Evolutionary conservation across 140 eudicot species (phyloP), one percentile per base, ranked within the genome.

Genomic region (Erigeron philadelphicus): DNA sequence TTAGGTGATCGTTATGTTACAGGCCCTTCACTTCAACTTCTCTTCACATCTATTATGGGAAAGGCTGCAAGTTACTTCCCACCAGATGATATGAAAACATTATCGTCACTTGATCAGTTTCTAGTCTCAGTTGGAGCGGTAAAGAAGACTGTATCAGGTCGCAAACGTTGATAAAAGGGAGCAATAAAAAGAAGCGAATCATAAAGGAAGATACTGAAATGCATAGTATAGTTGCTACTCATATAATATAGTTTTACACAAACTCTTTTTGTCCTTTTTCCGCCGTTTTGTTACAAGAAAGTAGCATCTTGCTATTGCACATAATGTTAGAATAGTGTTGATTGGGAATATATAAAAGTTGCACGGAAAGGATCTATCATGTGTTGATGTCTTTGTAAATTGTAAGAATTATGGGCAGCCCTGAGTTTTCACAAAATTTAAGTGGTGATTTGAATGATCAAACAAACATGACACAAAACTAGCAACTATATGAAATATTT

Each of bases 31-130:
- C 70, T 94, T 50, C 86, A 90, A 59, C 88, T 89, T 71, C 80
- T 94, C 11, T 83, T 94, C 72, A 40, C 95, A 43, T 94, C 97
- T 9, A 75, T 94, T 6, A 72, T 94, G 95, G 99, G 99, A 57
- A 94, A 83, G 67, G 91, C 99, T 44, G 90, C 92, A 23, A 89
- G 95, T 77, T 94, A 89, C 78, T 89, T 94, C 75, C 97, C 99
- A 67, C 99, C 99, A 0, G 99, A 94, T 73, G 99, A 89, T 77
- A 94, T 94, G 99, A 89, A 84, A 85, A 94, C 99, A 31, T 76
- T 94, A 55, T 94, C 99, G 31, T 94, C 99, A 65, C 95, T 94
- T 21, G 99, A 94, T 68, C 82, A 89, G 80, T 94, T 94, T 80
- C 73, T 94, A 71, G 99, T 94, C 63, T 94, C 97, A 0, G 95